These are phyloP conservation scores for Aureobasidium melanogenum DNA, from an alignment of 2,329 filamentous ascomycete genomes.

Conservation along the genomic window DNA sequence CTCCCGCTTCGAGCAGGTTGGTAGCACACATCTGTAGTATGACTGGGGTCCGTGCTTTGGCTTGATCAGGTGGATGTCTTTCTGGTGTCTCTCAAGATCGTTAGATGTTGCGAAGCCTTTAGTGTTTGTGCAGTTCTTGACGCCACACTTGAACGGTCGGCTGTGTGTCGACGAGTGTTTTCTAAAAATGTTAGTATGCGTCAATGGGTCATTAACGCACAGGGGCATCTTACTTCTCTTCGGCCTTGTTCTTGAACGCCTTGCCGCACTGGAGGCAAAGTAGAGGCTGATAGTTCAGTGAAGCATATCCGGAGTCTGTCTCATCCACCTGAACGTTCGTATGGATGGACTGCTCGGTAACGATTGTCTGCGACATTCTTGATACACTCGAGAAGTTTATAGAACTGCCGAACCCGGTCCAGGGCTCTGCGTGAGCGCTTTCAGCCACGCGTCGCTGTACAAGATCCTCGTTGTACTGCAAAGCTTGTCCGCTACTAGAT, in stretches of 20 bases:
- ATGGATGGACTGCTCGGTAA: not conserved
- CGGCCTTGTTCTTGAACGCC: slow-evolving; percentile 11
- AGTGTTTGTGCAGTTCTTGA: slow-evolving; percentile 44
- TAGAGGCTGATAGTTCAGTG: not conserved
- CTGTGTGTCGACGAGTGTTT: slow-evolving; percentile 66
- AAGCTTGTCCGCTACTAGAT: not conserved
- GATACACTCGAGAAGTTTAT: not conserved
- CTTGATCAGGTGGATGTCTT: slow-evolving; percentile 55
- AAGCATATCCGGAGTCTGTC: slow-evolving; percentile 5
- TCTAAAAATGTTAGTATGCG: slow-evolving; percentile 35
- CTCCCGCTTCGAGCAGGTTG: slow-evolving; percentile 46
- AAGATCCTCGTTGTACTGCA: slow-evolving; percentile 4
- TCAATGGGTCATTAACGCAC: not conserved
- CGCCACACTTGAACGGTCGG: slow-evolving; percentile 56
- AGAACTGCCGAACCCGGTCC: not conserved
- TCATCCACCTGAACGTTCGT: not conserved
- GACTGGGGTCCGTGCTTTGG: slow-evolving; percentile 39
- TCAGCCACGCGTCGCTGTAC: slow-evolving; percentile 4
- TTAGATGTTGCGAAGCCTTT: slow-evolving; percentile 72
- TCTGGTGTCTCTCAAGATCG: slow-evolving; percentile 71
- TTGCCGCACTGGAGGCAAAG: not conserved
- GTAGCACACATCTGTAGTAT: slow-evolving; percentile 52
- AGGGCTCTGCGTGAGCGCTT: slow-evolving; percentile 1
- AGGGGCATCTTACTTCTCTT: slow-evolving; percentile 9
- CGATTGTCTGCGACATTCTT: not conserved